A percentile compares a stretch with the other conserved stretches of the same genome.
phyloP scores from a whole-genome alignment of 1,139 yeast species.

The Scheffersomyces quercinus region DNA sequence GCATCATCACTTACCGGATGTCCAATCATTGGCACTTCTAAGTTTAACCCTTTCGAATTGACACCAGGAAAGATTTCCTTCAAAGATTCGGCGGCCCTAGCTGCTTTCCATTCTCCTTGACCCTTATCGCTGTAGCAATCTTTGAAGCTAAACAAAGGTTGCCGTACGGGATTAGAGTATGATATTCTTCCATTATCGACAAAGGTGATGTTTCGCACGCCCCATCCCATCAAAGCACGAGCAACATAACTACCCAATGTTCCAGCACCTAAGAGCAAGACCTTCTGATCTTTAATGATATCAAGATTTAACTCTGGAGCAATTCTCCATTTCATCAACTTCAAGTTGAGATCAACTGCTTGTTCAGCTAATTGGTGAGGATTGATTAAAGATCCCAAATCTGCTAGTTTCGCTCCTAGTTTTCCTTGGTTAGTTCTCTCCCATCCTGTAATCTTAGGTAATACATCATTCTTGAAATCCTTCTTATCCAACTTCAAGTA shows the following conservation, averaged over 20 bases:
- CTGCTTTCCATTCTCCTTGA: conserved; percentile 70
- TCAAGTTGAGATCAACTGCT: conserved; percentile 86
- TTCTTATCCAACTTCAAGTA: conserved; percentile 19
- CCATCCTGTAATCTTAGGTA: conserved; percentile 74
- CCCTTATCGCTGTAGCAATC: conserved; percentile 68
- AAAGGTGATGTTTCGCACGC: conserved; percentile 78
- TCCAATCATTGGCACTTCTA: conserved; percentile 96
- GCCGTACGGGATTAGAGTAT: conserved; percentile 93
- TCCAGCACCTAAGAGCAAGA: conserved; percentile 90
- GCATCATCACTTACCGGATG: conserved; percentile 68
- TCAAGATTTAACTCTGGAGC: conserved; percentile 81
- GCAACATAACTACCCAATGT: conserved; percentile 93
- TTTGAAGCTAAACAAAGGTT: conserved; percentile 74
- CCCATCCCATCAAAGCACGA: conserved; percentile 90
- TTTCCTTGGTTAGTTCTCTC: conserved; percentile 76
- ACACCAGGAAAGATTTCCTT: conserved; percentile 78
- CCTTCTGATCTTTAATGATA: conserved; percentile 55
- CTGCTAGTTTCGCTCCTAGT: conserved; percentile 79
- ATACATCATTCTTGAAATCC: conserved; percentile 1
- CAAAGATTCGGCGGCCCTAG: conserved; percentile 71
- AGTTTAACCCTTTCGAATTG: conserved; percentile 54
- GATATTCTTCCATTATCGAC: conserved; percentile 90
- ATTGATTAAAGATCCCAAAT: conserved; percentile 75
- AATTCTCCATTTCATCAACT: conserved; percentile 95
- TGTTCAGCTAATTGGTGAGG: conserved; percentile 84